A percentile compares a stretch with the other conserved stretches of the same genome.
Conservation (phyloP, 768 basidiomycete species). For the Suillus subluteus region DNA sequence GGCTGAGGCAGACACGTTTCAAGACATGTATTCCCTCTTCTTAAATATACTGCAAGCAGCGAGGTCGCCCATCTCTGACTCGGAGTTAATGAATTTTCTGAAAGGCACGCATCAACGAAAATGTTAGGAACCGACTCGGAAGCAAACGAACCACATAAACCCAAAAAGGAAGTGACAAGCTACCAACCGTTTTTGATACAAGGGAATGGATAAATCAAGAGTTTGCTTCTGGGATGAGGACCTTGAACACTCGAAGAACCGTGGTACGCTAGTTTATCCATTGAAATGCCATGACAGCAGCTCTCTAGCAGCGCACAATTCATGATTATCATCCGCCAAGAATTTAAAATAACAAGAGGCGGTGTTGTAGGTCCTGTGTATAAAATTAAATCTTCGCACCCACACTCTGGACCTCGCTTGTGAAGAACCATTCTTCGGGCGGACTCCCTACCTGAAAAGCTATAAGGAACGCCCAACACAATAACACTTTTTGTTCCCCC, state of each 20-base stretch:
- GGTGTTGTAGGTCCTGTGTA: conserved; percentile 18
- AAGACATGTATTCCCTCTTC: background rate
- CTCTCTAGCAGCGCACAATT: background rate
- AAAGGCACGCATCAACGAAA: background rate
- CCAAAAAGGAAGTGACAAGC: conserved; percentile 19
- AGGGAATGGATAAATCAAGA: conserved; percentile 19
- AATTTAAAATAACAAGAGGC: background rate
- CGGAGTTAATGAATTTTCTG: background rate
- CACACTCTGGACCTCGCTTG: conserved; percentile 13
- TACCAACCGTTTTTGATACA: conserved; percentile 17
- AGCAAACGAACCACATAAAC: conserved; percentile 13
- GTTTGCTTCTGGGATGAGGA: conserved; percentile 7
- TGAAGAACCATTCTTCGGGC: conserved; percentile 4
- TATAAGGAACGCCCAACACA: conserved; percentile 32
- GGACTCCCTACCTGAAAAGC: conserved; percentile 8
- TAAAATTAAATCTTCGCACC: background rate
- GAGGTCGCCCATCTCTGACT: background rate
- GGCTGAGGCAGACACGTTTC: background rate
- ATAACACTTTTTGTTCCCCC: conserved; percentile 27
- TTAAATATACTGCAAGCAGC: background rate
- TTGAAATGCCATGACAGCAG: background rate
- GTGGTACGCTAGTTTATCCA: background rate
- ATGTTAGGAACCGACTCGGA: background rate
- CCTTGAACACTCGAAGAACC: conserved; percentile 12
- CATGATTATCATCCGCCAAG: background rate